These are phyloP conservation scores for Podospora anserina DNA, from an alignment of 495 filamentous ascomycete species.

Conservation along the genomic window DNA sequence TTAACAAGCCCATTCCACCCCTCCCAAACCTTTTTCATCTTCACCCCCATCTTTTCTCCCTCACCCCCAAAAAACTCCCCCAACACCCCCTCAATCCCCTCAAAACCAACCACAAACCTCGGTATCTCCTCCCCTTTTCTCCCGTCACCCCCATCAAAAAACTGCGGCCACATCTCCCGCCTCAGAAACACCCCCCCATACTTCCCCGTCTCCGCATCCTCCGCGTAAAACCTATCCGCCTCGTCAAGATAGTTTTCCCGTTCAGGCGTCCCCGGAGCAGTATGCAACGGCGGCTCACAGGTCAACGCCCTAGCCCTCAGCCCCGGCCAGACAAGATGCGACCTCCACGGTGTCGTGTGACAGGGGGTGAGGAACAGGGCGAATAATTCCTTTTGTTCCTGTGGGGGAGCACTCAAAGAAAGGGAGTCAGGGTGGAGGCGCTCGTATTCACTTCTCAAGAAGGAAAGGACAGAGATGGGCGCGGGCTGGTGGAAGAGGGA, in stretches of 20 bases:
- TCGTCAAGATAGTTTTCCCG: slow-evolving; percentile 74
- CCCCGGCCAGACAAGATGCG: slow-evolving; percentile 69
- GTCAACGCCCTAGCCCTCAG: slow-evolving; percentile 83
- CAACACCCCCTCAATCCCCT: slow-evolving; percentile 46
- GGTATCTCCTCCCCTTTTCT: slow-evolving; percentile 47
- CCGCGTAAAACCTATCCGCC: slow-evolving; percentile 80
- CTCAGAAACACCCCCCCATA: slow-evolving; percentile 53
- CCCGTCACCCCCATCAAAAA: slow-evolving; percentile 5
- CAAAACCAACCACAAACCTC: slow-evolving; percentile 56
- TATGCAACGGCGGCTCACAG: slow-evolving; percentile 81
- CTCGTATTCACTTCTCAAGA: slow-evolving; percentile 70
- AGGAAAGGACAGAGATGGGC: slow-evolving; percentile 64
- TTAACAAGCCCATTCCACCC: slow-evolving; percentile 79
- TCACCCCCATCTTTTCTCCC: slow-evolving; percentile 34
- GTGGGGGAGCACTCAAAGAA: slow-evolving; percentile 17
- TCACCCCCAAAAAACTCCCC: slow-evolving; percentile 41
- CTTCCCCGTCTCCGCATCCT: not conserved
- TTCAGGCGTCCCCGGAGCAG: slow-evolving; percentile 47
- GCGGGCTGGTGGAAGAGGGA: slow-evolving; percentile 76
- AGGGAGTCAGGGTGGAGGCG: slow-evolving; percentile 41
- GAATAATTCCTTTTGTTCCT: slow-evolving; percentile 50
- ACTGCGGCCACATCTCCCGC: slow-evolving; percentile 38
- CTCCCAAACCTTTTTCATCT: slow-evolving; percentile 62
- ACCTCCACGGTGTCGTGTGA: slow-evolving; percentile 96
- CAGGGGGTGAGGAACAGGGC: slow-evolving; percentile 95